Conservation (phyloP, 1,139 yeast genomes). For the Diutina catenulata region DNA sequence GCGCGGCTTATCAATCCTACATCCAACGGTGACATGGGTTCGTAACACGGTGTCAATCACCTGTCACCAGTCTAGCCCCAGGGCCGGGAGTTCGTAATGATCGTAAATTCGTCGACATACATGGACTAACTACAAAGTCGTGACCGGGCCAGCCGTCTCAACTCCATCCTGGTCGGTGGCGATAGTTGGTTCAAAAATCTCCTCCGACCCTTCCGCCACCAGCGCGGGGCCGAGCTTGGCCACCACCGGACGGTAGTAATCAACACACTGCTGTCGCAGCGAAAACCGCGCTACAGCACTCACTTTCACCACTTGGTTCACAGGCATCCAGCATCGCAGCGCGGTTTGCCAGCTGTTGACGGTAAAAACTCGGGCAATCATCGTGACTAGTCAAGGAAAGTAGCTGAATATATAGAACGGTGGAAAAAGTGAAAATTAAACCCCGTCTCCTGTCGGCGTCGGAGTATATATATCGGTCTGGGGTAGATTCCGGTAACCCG, state of each 20-base stretch:
- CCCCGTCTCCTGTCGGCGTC: background rate
- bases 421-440: background rate
- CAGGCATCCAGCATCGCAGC: constrained; percentile 3
- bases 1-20: no score
- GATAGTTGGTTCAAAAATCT: constrained; percentile 30
- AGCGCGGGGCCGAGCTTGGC: background rate
- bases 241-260: background rate
- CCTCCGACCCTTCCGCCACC: constrained; percentile 11
- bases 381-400: background rate
- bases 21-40: no score
- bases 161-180: constrained; percentile 30
- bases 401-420: background rate
- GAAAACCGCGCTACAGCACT: constrained; percentile 2
- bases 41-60: no score
- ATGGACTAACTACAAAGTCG: no score
- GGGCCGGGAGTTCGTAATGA: no score
- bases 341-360: background rate
- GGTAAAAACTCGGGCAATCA: background rate
- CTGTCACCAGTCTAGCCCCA: no score
- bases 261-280: background rate
- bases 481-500: background rate
- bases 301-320: background rate
- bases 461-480: background rate
- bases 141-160: constrained; percentile 36
- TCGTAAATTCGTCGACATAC: no score